Percentiles rank a stretch among this genome's conserved stretches.
Conservation (phyloP, 2,329 filamentous ascomycete genomes). For the Nothophoma quercina region DNA sequence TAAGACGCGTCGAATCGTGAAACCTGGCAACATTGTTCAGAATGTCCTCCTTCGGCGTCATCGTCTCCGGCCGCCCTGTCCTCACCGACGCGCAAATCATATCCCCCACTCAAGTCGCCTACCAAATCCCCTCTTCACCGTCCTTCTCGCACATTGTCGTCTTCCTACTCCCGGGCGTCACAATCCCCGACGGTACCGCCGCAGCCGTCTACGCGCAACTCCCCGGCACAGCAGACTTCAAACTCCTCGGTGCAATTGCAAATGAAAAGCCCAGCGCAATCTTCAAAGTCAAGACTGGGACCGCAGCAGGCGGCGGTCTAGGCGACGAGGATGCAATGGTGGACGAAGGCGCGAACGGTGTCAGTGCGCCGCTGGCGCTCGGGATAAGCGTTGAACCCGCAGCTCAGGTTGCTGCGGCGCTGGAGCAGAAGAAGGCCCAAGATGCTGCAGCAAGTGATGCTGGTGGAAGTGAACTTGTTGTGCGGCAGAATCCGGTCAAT, state of each 20-base stretch:
- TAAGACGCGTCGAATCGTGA: no score
- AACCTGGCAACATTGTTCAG: no score
- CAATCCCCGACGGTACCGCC: constrained; percentile 76
- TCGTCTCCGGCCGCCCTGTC: constrained; percentile 67
- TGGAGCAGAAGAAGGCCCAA: constrained; percentile 65
- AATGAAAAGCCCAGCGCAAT: constrained; percentile 91
- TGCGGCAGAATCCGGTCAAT: constrained; percentile 58
- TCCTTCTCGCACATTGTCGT: constrained; percentile 79
- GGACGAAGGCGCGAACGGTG: constrained; percentile 46
- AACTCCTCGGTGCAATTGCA: constrained; percentile 86
- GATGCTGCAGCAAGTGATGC: constrained; percentile 39
- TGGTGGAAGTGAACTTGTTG: constrained; percentile 45
- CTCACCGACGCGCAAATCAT: constrained; percentile 64
- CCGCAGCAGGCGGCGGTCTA: constrained; percentile 48
- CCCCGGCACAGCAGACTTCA: constrained; percentile 69
- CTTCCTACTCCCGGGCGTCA: constrained; percentile 81
- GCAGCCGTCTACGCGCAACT: constrained; percentile 89
- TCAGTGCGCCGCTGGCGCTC: constrained; percentile 64
- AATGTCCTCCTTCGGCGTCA: constrained; percentile 67
- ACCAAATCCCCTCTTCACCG: constrained; percentile 69
- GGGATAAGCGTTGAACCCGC: constrained; percentile 84
- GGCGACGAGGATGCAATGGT: constrained; percentile 57
- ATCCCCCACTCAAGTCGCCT: constrained; percentile 68
- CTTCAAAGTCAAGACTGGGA: constrained; percentile 72
- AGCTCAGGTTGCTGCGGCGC: constrained; percentile 72